Conservation (phyloP, 2,329 filamentous ascomycete species). For the Rhynchosporium graminicola region DNA sequence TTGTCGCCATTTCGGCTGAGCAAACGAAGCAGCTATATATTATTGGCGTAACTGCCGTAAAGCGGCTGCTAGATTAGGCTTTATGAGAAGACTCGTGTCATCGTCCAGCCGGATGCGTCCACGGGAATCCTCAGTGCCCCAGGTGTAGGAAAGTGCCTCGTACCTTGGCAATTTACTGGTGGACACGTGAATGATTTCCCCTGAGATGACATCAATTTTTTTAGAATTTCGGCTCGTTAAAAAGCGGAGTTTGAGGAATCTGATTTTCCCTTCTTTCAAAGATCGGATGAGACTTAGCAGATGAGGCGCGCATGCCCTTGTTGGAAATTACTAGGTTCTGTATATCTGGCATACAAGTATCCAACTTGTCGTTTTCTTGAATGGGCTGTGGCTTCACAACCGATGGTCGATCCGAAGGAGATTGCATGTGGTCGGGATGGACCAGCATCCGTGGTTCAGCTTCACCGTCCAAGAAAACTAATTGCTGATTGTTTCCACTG, state of each 20-base stretch:
- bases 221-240: background rate
- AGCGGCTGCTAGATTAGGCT: conserved; percentile 9
- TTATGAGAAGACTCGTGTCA: conserved; percentile 8
- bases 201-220: background rate
- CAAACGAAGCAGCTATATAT: background rate
- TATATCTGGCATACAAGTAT: background rate
- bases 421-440: too few relatives aligned
- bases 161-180: background rate
- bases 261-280: background rate
- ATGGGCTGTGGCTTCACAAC: too few relatives aligned
- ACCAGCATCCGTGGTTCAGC: too few relatives aligned
- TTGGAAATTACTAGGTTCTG: background rate
- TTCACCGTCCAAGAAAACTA: background rate
- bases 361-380: background rate
- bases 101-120: conserved; percentile 5
- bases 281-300: background rate
- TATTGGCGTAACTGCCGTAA: conserved; percentile 11
- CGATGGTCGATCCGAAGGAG: background rate
- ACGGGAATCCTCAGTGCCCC: conserved; percentile 7
- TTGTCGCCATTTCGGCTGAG: background rate
- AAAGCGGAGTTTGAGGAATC: background rate
- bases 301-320: background rate
- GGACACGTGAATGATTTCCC: background rate
- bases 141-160: conserved; percentile 20
- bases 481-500: background rate